phyloP scores from a whole-genome alignment of 352 stramenopile genomes.

The Peronospora tabacina region DNA sequence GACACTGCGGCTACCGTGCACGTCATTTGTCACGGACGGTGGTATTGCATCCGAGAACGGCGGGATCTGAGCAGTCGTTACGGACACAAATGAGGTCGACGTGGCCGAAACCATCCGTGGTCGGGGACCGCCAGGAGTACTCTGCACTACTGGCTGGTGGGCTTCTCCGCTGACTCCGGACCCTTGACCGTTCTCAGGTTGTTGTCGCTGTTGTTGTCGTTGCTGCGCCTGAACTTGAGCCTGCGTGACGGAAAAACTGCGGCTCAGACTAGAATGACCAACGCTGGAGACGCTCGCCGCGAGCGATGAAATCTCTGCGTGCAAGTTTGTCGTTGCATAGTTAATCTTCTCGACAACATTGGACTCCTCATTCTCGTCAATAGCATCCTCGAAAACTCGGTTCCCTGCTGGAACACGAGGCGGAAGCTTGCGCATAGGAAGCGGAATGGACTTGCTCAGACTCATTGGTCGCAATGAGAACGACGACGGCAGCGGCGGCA shows the following conservation, averaged over 20 bases:
- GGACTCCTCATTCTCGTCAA: slow-evolving; percentile 40
- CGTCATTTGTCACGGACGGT: slow-evolving; percentile 35
- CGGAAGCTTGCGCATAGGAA: slow-evolving; percentile 35
- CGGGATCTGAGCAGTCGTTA: slow-evolving; percentile 30
- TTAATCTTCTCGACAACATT: slow-evolving; percentile 59
- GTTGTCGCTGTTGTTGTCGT: slow-evolving; percentile 13
- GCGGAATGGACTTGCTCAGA: slow-evolving; percentile 75
- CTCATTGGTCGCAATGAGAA: slow-evolving; percentile 62
- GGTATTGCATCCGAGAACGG: slow-evolving; percentile 36
- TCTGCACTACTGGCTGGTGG: slow-evolving; percentile 12
- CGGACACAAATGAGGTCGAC: slow-evolving; percentile 37
- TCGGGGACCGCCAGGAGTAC: slow-evolving; percentile 18
- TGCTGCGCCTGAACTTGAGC: slow-evolving; percentile 19
- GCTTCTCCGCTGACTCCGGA: slow-evolving; percentile 4
- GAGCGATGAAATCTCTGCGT: slow-evolving; percentile 76
- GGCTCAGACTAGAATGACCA: slow-evolving; percentile 60
- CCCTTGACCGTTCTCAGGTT: slow-evolving; percentile 11
- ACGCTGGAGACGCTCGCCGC: slow-evolving; percentile 73
- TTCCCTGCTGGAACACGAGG: slow-evolving; percentile 18
- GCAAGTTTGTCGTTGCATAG: slow-evolving; percentile 62
- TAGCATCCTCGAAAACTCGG: slow-evolving; percentile 19
- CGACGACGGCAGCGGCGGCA: slow-evolving; percentile 48
- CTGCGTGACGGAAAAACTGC: slow-evolving; percentile 62
- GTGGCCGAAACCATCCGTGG: slow-evolving; percentile 13
- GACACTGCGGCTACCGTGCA: slow-evolving; percentile 70